Conservation (phyloP, 2,329 filamentous ascomycete species). For the Colletotrichum caudatum region DNA sequence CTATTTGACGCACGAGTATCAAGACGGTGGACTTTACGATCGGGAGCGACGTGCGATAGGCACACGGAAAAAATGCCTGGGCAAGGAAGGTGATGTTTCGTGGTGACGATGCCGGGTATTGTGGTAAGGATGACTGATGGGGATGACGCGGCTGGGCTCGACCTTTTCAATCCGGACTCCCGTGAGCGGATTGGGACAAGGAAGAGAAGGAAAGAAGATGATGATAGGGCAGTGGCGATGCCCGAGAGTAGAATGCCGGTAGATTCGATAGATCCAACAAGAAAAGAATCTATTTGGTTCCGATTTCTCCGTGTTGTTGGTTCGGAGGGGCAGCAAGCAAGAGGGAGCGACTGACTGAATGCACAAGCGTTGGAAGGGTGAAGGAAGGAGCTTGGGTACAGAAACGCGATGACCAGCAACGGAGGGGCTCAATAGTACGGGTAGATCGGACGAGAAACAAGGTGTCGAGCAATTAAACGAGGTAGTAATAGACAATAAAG, state of each 20-base stretch:
- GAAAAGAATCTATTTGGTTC: constrained; percentile 6
- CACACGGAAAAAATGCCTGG: background rate
- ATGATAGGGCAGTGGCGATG: constrained; percentile 15
- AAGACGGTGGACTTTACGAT: background rate
- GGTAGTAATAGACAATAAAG: constrained; percentile 15
- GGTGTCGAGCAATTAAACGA: background rate
- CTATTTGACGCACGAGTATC: background rate
- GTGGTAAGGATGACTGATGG: constrained; percentile 1
- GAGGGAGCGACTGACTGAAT: background rate
- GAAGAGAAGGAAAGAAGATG: background rate
- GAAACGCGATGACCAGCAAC: constrained; percentile 22
- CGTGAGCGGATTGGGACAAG: constrained; percentile 1
- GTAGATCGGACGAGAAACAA: background rate
- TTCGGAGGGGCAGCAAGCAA: constrained; percentile 6
- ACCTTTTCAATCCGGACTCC: constrained; percentile 29
- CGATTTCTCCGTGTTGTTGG: constrained; percentile 8
- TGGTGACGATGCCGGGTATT: background rate
- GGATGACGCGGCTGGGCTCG: constrained; percentile 20
- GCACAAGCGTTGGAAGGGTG: constrained; percentile 11
- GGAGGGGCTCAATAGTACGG: constrained; percentile 11
- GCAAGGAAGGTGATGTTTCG: background rate
- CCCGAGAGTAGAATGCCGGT: background rate
- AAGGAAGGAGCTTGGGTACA: background rate
- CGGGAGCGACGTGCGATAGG: background rate
- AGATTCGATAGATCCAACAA: constrained; percentile 28